These are phyloP conservation scores for Tinospora cordifolia DNA, from an alignment of 164 flowering plant species.

Conservation along the genomic window DNA sequence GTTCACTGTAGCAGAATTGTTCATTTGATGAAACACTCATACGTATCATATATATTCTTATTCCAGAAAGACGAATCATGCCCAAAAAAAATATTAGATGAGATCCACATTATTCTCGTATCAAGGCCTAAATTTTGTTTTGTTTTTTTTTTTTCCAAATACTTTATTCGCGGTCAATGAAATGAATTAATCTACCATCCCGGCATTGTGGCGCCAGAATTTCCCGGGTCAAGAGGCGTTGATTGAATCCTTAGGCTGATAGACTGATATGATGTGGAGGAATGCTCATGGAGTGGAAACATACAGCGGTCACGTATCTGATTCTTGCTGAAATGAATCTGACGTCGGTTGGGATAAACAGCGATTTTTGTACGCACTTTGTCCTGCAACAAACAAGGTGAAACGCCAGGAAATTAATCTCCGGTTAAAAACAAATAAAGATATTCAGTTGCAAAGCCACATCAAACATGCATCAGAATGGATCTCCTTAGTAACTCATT, in stretches of 20 bases:
- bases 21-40: too few relatives aligned
- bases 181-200: background rate
- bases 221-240: background rate
- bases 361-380: background rate
- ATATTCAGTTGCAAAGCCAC: background rate
- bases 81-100: too few relatives aligned
- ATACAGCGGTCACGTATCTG: background rate
- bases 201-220: background rate
- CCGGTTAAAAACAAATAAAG: background rate
- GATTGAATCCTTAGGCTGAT: too few relatives aligned
- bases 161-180: background rate
- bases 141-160: too few relatives aligned
- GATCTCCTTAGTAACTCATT: too few relatives aligned
- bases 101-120: background rate
- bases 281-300: background rate
- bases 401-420: background rate
- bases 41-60: too few relatives aligned
- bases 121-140: background rate
- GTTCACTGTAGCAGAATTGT: too few relatives aligned
- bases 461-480: background rate
- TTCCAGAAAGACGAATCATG: too few relatives aligned
- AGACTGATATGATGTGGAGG: too few relatives aligned
- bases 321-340: background rate
- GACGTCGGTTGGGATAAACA: background rate
- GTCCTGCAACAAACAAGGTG: conserved; percentile 14